Conservation (phyloP, 163 green algal genomes). For the Scenedesmus sp. region DNA sequence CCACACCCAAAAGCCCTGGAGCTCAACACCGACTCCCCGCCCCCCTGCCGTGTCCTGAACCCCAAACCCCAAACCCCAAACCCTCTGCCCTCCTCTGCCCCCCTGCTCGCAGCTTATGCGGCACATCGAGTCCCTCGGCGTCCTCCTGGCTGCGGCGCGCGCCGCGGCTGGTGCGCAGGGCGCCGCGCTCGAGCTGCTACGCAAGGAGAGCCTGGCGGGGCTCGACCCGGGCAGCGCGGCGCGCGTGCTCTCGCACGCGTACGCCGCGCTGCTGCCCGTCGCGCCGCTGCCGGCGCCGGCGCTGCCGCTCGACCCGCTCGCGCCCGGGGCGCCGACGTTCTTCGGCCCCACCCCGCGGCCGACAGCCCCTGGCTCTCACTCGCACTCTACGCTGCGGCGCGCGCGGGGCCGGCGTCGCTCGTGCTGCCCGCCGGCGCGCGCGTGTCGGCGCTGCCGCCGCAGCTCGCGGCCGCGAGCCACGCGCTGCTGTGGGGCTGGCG, state of each 20-base stretch:
- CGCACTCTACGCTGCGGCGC: constrained; percentile 68
- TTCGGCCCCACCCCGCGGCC: constrained; percentile 75
- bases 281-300: constrained; percentile 72
- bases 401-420: constrained; percentile 69
- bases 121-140: constrained; percentile 35
- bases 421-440: constrained; percentile 77
- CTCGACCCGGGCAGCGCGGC: constrained; percentile 58
- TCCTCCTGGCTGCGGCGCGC: constrained; percentile 65
- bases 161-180: constrained; percentile 16
- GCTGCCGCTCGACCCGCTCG: constrained; percentile 65
- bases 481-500: constrained; percentile 87
- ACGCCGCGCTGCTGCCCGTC: constrained; percentile 83
- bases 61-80: too few species aligned
- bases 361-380: constrained; percentile 87
- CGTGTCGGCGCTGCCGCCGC: constrained; percentile 72
- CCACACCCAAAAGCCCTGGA: too few species aligned
- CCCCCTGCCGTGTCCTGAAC: constrained; percentile 37
- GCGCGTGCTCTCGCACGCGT: constrained; percentile 82
- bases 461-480: constrained; percentile 62
- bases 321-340: constrained; percentile 63
- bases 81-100: background rate
- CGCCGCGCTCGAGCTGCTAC: constrained; percentile 82
- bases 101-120: constrained; percentile 10
- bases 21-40: too few species aligned
- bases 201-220: constrained; percentile 80